These are phyloP conservation scores for Chimonanthus salicifolius DNA, from an alignment of 164 flowering plant species.

Conservation along the genomic window DNA sequence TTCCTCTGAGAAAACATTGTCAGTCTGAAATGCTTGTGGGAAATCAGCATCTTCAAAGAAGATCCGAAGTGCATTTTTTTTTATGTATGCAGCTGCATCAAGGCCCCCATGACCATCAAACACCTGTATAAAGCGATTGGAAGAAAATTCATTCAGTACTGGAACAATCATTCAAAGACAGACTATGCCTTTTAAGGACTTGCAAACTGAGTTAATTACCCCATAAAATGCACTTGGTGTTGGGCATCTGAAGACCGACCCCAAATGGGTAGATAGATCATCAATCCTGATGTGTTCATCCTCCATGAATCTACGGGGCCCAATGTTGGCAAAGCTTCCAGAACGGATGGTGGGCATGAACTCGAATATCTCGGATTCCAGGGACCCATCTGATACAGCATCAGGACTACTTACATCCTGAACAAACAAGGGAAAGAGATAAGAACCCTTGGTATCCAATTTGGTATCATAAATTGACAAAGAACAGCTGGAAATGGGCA, in stretches of 20 bases:
- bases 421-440: constrained; percentile 1
- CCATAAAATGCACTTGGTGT: constrained; percentile 72
- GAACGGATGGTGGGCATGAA: constrained; percentile 63
- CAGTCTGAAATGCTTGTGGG: constrained; percentile 46
- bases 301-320: constrained; percentile 57
- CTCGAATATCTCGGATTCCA: constrained; percentile 28
- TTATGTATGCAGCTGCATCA: constrained; percentile 76
- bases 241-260: constrained; percentile 38
- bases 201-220: constrained; percentile 27
- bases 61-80: constrained; percentile 49
- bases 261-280: constrained; percentile 54
- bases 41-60: constrained; percentile 67
- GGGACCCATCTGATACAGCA: constrained; percentile 17
- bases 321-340: constrained; percentile 79
- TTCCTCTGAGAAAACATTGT: constrained; percentile 40
- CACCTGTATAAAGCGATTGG: constrained; percentile 32
- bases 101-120: constrained; percentile 98
- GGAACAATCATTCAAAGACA: neutral
- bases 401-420: constrained; percentile 41
- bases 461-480: neutral
- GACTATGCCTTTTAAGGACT: neutral
- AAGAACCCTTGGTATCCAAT: neutral
- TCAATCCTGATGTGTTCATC: constrained; percentile 81
- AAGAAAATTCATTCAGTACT: neutral
- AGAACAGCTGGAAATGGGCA: neutral